Evolutionary conservation across 495 filamentous ascomycete species (phyloP), one percentile per base, ranked within the genome.

Genomic region (Copromyces sp.): DNA sequence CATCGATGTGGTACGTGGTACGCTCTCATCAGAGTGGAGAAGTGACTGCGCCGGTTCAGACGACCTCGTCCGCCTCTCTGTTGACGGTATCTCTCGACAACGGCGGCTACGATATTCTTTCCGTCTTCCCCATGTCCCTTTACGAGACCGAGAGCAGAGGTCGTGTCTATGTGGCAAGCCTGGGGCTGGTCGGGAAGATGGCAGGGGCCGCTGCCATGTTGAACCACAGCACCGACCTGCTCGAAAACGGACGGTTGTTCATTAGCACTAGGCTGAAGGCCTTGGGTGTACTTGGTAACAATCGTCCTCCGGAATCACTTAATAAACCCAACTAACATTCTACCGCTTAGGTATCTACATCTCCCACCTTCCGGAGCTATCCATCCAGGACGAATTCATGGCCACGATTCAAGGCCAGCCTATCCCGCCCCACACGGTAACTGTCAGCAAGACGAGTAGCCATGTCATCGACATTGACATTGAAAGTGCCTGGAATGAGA

Each of bases 171-270:
- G 74, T 93, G 14, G 91, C 91, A 1, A 88, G 91, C n/a, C 80
- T 99, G 3, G 95, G 95, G 11, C 82, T 99, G 4, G 74, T 97
- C 32, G 92, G 87, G 17, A 97, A 97, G 79, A 96, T 98, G 90
- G 93, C 94, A 3, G 95, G 94, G 9, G 89, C 90, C 3, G 94
- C 92, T 0, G 95, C 93, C 0, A 83, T 98, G 16, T 77, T 91
- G 2, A 82, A 79, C 9, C 89, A 84, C 14, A 84, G 86, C n/a
- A 85, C 89, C 16, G 84, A 83, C 35, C 76, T 89, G 9, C 81
- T 87, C 11, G 82, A 87, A 37, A 90, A 87, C 59, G 89, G 92
- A 3, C 79, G 83, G 45, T 80, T 97, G 38, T 81, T 88, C 17
- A 80, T 94, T 20, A 87, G 88, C 74, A 86, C 89, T 8, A 85